These are phyloP conservation scores for Hortiboletus campestris DNA, from an alignment of 768 basidiomycete species.

Conservation along the genomic window DNA sequence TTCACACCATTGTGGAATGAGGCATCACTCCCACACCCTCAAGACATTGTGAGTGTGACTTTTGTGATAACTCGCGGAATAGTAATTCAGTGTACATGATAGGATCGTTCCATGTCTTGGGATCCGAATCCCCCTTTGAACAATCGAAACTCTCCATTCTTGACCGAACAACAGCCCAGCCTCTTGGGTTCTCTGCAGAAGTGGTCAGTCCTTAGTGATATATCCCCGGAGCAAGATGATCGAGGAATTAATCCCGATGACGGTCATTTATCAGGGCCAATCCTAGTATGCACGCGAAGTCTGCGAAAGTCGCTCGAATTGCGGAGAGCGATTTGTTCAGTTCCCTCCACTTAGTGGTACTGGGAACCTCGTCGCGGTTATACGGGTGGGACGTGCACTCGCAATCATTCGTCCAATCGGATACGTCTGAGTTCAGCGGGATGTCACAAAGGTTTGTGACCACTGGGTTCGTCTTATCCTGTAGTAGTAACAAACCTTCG, in stretches of 20 bases:
- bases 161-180: constrained; percentile 62
- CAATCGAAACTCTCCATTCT: constrained; percentile 49
- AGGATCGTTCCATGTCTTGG: constrained; percentile 64
- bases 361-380: constrained; percentile 67
- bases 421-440: constrained; percentile 40
- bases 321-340: constrained; percentile 46
- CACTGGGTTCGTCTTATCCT: not conserved
- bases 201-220: constrained; percentile 42
- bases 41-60: constrained; percentile 14
- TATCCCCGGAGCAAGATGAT: not conserved
- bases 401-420: constrained; percentile 57
- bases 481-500: not conserved
- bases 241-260: not conserved
- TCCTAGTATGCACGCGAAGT: constrained; percentile 42
- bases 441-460: constrained; percentile 53
- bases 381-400: constrained; percentile 57
- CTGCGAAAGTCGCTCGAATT: constrained; percentile 42
- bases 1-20: constrained; percentile 22
- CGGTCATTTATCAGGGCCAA: constrained; percentile 42
- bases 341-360: constrained; percentile 53
- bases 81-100: constrained; percentile 2
- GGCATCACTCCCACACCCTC: constrained; percentile 1
- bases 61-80: not conserved
- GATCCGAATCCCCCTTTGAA: constrained; percentile 43
- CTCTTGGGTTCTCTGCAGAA: constrained; percentile 58